Base-by-base conservation (phyloP, 192 early-diverging fungal species). In the Mortierella alpina region DNA sequence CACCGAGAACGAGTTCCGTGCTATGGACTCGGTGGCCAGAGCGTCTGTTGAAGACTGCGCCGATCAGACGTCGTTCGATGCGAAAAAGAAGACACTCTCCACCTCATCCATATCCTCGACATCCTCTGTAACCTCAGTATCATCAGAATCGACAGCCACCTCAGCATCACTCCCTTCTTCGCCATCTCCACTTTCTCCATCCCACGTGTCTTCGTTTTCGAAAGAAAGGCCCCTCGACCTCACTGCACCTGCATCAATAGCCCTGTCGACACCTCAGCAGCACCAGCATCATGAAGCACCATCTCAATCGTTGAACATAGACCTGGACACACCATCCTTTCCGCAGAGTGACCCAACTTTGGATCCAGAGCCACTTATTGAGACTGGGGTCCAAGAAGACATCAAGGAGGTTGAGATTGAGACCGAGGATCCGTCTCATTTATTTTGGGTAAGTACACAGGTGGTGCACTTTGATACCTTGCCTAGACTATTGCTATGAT, bases 401-500 rank as follows among this genome's bases (percentile, higher is more conserved):
- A 79, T 72, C 61, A 79, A 82, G 18, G 83, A 76, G 52, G 71
- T 85, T 10, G 63, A 82, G 44, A 82, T 85, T 44, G 78, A 85
- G 42, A 70, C 78, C 14, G 72, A 78, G 11, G 66, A 85, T 60
- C 78, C 84, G 7, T 82, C 84, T 11, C 84, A 85, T 71, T 52
- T 85, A 47, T 85, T 85, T 41, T 85, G 84, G 84, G 84, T 85
- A 64, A 39, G 66, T 62, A 7, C 14, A 11, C 20, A n/a, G n/a
- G 31, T 31, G 31, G 31, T 31, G 31, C n/a, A 31, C 1, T 1
- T 18, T 11, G n/a, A 4, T 7, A 17, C 12, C 40, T 59, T 31
- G 31, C 56, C 18, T 51, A 20, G 5, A 18, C 40, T 40, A 22
- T 61, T 49, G 46, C 17, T 72, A n/a, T 63, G 31, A 31, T 31